These are phyloP conservation scores for Acer yangbiense DNA, from an alignment of 345 rosid genomes.

Conservation along the genomic window DNA sequence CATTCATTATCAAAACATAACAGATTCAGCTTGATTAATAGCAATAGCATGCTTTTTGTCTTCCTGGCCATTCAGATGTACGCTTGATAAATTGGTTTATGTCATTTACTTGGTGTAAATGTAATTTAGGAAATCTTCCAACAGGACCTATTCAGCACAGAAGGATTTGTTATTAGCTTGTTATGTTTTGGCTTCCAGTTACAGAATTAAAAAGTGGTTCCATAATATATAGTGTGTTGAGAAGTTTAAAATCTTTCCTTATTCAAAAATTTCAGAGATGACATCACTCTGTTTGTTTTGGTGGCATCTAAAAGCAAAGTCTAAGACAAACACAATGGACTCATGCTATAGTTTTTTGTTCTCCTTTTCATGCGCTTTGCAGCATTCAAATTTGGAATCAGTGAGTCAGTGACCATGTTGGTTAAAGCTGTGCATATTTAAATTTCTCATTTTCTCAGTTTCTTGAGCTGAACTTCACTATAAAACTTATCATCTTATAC, in stretches of 20 bases:
- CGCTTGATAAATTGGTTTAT: background rate
- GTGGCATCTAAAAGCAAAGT: background rate
- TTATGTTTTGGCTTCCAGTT: background rate
- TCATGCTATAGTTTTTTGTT: background rate
- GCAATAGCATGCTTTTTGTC: background rate
- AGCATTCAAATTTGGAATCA: background rate
- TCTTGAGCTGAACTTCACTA: background rate
- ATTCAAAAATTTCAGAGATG: background rate
- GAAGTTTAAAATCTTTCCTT: background rate
- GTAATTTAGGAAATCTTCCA: background rate
- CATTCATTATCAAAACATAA: background rate
- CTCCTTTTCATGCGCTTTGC: constrained; percentile 1
- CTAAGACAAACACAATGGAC: background rate
- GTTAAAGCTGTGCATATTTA: background rate
- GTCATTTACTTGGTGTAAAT: background rate
- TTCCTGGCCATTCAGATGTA: background rate
- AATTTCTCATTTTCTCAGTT: background rate
- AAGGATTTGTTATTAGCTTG: background rate
- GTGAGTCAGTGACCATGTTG: background rate
- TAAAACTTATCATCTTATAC: constrained; percentile 1
- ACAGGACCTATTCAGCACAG: background rate
- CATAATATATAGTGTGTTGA: background rate
- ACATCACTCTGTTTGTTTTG: background rate
- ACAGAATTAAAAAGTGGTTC: background rate
- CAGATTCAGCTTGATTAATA: background rate